phyloP scores from a whole-genome alignment of 2,329 filamentous ascomycete species.

The Mollisiaceae sp. region DNA sequence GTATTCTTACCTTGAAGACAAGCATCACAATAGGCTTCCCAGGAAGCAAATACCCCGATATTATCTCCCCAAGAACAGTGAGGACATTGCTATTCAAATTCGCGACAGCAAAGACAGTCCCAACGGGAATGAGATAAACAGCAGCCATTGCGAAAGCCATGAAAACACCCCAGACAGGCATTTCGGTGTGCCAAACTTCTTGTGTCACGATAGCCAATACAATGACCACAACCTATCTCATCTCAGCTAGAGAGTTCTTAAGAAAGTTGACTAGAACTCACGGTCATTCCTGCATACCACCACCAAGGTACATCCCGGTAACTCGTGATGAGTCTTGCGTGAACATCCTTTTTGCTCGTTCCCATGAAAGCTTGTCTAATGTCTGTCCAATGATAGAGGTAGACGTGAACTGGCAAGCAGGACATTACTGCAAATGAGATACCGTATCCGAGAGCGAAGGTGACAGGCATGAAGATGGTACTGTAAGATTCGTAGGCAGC shows the following conservation, averaged over 20 bases:
- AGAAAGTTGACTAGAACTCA: neutral
- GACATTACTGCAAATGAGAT: constrained; percentile 69
- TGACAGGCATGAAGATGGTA: constrained; percentile 66
- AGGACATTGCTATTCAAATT: constrained; percentile 54
- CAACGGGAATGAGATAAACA: constrained; percentile 42
- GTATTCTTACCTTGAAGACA: constrained; percentile 71
- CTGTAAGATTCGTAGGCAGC: constrained; percentile 67
- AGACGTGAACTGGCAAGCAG: constrained; percentile 63
- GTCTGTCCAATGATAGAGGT: constrained; percentile 67
- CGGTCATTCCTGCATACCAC: constrained; percentile 5
- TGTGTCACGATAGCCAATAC: constrained; percentile 40
- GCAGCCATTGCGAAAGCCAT: constrained; percentile 35
- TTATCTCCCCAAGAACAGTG: constrained; percentile 53
- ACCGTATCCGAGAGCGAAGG: constrained; percentile 60
- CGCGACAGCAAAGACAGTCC: constrained; percentile 50
- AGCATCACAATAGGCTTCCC: constrained; percentile 75
- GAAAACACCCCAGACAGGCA: constrained; percentile 40
- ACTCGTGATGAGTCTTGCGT: constrained; percentile 57
- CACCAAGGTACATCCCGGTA: constrained; percentile 50
- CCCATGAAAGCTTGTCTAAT: constrained; percentile 55
- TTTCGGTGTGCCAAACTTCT: constrained; percentile 41
- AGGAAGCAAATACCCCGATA: constrained; percentile 51
- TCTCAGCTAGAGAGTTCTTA: constrained; percentile 25
- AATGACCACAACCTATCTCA: constrained; percentile 34
- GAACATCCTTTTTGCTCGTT: constrained; percentile 53